phyloP scores from a whole-genome alignment of 768 basidiomycete species.

The Termitomyces sp. region DNA sequence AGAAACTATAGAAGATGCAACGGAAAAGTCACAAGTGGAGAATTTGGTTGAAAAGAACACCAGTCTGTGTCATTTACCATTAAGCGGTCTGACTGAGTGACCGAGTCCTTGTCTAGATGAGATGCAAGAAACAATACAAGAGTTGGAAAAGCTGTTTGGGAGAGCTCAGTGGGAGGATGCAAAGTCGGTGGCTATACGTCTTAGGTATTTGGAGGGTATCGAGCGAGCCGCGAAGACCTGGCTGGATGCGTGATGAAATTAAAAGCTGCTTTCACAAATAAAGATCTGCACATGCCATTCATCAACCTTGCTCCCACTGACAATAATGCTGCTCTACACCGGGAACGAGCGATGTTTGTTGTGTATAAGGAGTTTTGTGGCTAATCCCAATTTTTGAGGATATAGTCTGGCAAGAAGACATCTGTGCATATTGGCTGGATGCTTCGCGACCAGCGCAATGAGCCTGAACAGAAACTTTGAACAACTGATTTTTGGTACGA shows the following conservation, averaged over 20 bases:
- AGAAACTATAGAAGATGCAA: conserved; percentile 69
- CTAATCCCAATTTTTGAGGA: not conserved
- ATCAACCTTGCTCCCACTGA: not conserved
- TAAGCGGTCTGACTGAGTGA: conserved; percentile 2
- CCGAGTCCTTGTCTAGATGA: conserved; percentile 34
- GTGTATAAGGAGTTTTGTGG: not conserved
- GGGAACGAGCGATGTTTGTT: not conserved
- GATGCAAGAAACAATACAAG: conserved; percentile 36
- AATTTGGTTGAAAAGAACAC: conserved; percentile 51
- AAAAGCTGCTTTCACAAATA: not conserved
- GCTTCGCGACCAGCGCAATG: not conserved
- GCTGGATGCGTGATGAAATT: conserved; percentile 19
- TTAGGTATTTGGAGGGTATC: conserved; percentile 71
- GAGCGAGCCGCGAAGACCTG: conserved; percentile 41
- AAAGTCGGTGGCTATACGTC: conserved; percentile 54
- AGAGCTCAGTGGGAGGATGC: conserved; percentile 49
- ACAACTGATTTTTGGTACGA: too few relatives aligned
- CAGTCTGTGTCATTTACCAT: conserved; percentile 11
- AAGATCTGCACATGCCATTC: not conserved
- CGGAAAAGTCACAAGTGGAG: conserved; percentile 42
- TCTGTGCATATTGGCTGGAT: not conserved
- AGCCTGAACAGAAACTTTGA: not conserved
- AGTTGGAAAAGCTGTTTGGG: conserved; percentile 46
- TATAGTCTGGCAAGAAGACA: not conserved
- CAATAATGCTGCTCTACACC: not conserved